Evolutionary conservation across 495 filamentous ascomycete genomes (phyloP), one percentile per base, ranked within the genome.

Genomic region (Aspergillus cavernicola): DNA sequence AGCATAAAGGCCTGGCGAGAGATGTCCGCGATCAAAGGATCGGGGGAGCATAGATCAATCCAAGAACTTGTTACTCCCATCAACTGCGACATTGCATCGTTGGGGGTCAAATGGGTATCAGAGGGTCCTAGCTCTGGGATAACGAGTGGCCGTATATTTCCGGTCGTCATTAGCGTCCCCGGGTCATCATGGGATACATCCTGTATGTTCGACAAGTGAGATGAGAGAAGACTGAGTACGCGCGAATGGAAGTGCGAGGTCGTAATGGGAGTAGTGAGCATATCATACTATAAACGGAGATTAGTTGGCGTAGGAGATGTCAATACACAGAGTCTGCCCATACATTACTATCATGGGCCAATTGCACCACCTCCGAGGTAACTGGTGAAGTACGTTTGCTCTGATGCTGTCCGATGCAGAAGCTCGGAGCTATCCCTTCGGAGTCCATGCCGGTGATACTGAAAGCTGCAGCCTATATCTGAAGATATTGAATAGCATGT

Each of bases 211-310:
- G 72, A 70, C 31, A 86, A 69, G 64, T 82, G 76, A 32, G 70
- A 75, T n/a, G 81, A 83, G 19, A 88, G 70, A 35, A 87, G 68
- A 9, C 74, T 69, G 44, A 87, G 72, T 7, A 97, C 84, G 31
- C 90, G 79, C 18, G 86, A 77, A 63, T 89, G 88, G 64, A 97
- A 97, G 60, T 85, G 77, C 9, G 80, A 61, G 43, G 87, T 97
- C 2, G 93, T 96, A 58, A 98, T 90, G 9, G 89, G 87, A 0
- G 83, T 85, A 0, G 92, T 96, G 61, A 96, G 80, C 79, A 95
- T 89, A 66, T 93, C 86, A 82, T 97, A 97, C 89, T 97, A 58
- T 54, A 15, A 6, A 29, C 7, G 38, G 40, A 32, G 44, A 24
- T 43, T 43, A 31, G 44, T 63, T 64, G 56, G 53, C 20, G 31